Evolutionary conservation across 164 flowering plant genomes (phyloP).

Genomic region (Paratinospora sagittata): DNA sequence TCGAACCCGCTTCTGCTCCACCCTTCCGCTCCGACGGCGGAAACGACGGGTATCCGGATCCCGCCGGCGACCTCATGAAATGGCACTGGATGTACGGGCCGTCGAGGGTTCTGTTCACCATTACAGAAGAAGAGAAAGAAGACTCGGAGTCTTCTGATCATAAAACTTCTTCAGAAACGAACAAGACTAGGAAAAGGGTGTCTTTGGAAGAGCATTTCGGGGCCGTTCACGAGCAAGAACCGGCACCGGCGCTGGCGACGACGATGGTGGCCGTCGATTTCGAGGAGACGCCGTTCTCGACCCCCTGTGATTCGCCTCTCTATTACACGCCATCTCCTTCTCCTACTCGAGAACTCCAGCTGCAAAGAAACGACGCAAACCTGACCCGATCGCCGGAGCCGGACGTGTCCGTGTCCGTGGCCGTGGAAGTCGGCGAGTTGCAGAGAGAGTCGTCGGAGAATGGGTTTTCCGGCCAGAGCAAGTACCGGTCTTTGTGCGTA

Average conservation of each 20-base stretch:
- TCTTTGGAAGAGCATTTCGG: neutral
- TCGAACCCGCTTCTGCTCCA: slow-evolving; percentile 25
- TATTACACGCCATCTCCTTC: slow-evolving; percentile 46
- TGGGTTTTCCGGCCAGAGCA: neutral
- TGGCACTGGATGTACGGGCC: slow-evolving; percentile 35
- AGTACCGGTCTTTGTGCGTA: neutral
- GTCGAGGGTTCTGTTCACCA: slow-evolving; percentile 42
- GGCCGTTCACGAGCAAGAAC: neutral
- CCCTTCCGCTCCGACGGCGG: neutral
- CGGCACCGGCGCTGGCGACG: neutral
- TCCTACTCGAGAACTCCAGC: slow-evolving; percentile 35
- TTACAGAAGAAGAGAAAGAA: slow-evolving; percentile 46
- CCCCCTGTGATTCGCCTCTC: slow-evolving; percentile 53
- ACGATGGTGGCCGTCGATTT: slow-evolving; percentile 6
- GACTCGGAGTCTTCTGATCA: slow-evolving; percentile 17
- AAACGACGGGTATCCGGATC: neutral
- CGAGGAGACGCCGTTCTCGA: slow-evolving; percentile 38
- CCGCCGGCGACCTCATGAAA: slow-evolving; percentile 14
- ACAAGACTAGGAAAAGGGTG: slow-evolving; percentile 1
- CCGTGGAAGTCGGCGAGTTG: neutral
- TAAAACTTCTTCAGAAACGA: slow-evolving; percentile 5
- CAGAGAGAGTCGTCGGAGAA: neutral
- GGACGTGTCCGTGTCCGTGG: neutral
- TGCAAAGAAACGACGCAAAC: no score
- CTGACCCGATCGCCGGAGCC: neutral